These are phyloP conservation scores for Fomitopsis pinicola DNA, from an alignment of 1,284 basidiomycete genomes.

Conservation along the genomic window DNA sequence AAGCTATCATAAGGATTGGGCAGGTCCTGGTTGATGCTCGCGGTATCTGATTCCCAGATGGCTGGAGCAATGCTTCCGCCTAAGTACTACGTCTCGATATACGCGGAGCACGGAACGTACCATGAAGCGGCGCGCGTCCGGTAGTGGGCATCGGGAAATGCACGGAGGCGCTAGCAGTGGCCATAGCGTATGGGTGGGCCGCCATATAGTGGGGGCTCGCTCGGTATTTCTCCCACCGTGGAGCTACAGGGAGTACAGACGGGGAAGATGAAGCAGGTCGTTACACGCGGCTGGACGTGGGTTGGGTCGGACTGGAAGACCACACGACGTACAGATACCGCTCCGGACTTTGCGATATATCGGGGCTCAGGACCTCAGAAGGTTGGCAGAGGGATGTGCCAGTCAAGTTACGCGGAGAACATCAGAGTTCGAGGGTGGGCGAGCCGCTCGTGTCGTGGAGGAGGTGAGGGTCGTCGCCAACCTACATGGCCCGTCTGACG, in stretches of 20 bases:
- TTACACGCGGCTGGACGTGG: background rate
- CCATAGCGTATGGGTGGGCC: background rate
- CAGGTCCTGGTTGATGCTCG: background rate
- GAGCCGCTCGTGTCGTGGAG: background rate
- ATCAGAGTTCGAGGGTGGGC: background rate
- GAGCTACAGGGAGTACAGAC: background rate
- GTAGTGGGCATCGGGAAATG: background rate
- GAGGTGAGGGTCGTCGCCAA: background rate
- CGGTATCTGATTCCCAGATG: background rate
- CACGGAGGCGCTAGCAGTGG: background rate
- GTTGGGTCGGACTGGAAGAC: background rate
- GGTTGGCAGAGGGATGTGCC: background rate
- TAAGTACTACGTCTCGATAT: background rate
- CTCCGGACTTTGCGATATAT: background rate
- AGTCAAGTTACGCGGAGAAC: background rate
- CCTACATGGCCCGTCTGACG: background rate
- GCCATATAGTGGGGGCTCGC: background rate
- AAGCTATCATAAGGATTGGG: background rate
- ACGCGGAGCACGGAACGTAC: background rate
- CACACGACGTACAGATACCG: background rate
- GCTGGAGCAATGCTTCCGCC: background rate
- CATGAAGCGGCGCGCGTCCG: background rate
- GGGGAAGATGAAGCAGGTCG: background rate
- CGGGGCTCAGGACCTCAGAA: background rate
- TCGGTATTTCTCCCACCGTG: background rate